These are phyloP conservation scores for Dioscorea zingiberensis DNA, from an alignment of 106 monocot genomes.

Conservation along the genomic window DNA sequence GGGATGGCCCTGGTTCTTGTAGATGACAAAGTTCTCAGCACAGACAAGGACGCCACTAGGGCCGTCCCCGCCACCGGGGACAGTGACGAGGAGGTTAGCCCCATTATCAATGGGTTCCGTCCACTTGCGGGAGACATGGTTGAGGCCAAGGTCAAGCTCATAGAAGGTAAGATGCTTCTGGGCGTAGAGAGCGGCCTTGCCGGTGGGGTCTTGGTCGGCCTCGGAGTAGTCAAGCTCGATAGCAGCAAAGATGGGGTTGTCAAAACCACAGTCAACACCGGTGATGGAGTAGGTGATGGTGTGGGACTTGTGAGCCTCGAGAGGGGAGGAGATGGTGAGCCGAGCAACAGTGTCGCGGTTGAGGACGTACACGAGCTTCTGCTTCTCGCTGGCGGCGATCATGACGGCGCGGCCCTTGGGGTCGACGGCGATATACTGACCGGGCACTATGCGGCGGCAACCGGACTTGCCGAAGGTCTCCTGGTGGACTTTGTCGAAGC, in stretches of 20 bases:
- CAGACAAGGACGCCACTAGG: constrained; percentile 94
- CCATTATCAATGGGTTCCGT: constrained; percentile 93
- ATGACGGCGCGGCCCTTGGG: constrained; percentile 95
- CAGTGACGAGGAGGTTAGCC: constrained; percentile 82
- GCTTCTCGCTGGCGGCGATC: constrained; percentile 94
- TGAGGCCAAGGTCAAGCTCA: constrained; percentile 94
- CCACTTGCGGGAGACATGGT: constrained; percentile 91
- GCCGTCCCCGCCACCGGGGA: constrained; percentile 94
- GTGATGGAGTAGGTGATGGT: constrained; percentile 62
- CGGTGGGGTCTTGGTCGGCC: constrained; percentile 81
- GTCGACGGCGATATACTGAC: constrained; percentile 87
- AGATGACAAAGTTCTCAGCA: constrained; percentile 94
- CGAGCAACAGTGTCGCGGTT: constrained; percentile 84
- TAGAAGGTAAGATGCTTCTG: constrained; percentile 99
- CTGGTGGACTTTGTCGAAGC: constrained; percentile 91
- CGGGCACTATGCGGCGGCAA: constrained; percentile 93
- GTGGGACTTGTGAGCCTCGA: constrained; percentile 95
- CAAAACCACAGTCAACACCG: constrained; percentile 93
- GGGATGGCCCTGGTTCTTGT: constrained; percentile 89
- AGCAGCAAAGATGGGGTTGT: constrained; percentile 90
- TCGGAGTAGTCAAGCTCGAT: constrained; percentile 97
- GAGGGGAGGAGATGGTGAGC: constrained; percentile 93
- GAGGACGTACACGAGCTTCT: constrained; percentile 97
- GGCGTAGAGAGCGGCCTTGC: constrained; percentile 74
- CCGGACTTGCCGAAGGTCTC: constrained; percentile 99